phyloP scores from a whole-genome alignment of 345 rosid species.

The Aquilaria malaccensis region DNA sequence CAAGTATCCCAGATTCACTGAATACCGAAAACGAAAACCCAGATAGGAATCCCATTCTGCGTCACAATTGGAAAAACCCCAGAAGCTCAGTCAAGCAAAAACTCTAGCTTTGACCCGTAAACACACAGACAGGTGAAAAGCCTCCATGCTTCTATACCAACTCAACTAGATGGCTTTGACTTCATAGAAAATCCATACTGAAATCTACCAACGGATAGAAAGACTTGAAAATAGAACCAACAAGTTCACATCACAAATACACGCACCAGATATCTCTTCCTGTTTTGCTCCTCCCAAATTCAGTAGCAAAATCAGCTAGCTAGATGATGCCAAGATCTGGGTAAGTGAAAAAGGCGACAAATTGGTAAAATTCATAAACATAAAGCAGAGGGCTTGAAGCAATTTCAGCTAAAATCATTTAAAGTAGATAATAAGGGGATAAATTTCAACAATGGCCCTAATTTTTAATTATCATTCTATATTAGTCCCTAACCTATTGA shows the following conservation, averaged over 20 bases:
- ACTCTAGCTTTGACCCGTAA: conserved; percentile 4
- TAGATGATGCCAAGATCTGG: conserved; percentile 20
- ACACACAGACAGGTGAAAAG: conserved; percentile 2
- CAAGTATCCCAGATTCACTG: conserved; percentile 10
- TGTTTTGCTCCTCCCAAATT: conserved; percentile 1
- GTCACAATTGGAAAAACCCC: conserved; percentile 12
- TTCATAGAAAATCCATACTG: conserved; percentile 20
- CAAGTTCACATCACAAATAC: conserved; percentile 1
- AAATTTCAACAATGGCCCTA: too few relatives aligned
- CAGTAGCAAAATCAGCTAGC: conserved; percentile 14
- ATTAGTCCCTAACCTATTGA: too few relatives aligned
- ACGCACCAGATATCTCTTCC: conserved; percentile 16
- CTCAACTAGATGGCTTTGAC: conserved; percentile 16
- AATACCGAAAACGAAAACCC: conserved; percentile 10
- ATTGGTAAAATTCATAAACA: conserved; percentile 8
- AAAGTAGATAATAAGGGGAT: too few relatives aligned
- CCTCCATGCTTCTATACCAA: background rate
- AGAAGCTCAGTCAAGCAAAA: conserved; percentile 6
- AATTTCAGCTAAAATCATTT: too few relatives aligned
- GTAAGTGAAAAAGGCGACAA: conserved; percentile 20
- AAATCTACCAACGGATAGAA: conserved; percentile 10
- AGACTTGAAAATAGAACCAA: background rate
- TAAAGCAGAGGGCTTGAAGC: background rate
- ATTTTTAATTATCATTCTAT: too few relatives aligned
- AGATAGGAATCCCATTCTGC: conserved; percentile 11